A percentile compares a stretch with the other conserved stretches of the same genome.
Evolutionary conservation across 495 filamentous ascomycete species (phyloP).

Genomic region (Trichoderma orchidacearum): DNA sequence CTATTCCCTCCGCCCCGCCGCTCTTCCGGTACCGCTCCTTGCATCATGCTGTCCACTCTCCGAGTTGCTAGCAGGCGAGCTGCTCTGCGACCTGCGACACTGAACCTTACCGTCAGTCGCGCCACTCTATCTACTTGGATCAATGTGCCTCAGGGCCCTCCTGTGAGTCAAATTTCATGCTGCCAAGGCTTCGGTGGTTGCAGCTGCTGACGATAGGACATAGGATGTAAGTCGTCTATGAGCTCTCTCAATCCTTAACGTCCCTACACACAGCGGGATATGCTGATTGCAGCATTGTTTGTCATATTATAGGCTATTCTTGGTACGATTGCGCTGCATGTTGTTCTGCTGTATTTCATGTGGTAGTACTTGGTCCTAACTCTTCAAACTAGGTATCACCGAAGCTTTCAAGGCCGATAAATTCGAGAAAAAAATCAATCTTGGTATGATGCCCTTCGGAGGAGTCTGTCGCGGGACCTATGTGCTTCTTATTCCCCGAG

Average conservation of each 20-base stretch:
- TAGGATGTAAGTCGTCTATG: constrained; percentile 56
- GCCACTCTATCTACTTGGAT: constrained; percentile 58
- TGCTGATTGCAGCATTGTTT: too few species aligned
- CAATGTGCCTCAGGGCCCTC: constrained; percentile 82
- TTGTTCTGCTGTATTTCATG: background rate
- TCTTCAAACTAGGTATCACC: constrained; percentile 62
- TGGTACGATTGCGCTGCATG: constrained; percentile 28
- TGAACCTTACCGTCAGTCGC: background rate
- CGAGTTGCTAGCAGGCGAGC: background rate
- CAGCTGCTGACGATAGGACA: background rate
- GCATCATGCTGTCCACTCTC: constrained; percentile 1
- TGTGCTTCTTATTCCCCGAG: background rate
- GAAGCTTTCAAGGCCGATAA: constrained; percentile 97
- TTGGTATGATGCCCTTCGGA: constrained; percentile 45
- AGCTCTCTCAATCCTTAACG: too few species aligned
- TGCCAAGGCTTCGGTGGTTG: background rate
- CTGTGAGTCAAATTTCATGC: constrained; percentile 50
- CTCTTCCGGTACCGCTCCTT: background rate
- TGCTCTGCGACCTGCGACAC: background rate
- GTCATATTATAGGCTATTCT: constrained; percentile 72
- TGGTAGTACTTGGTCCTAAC: background rate
- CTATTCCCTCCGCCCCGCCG: background rate
- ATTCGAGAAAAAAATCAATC: constrained; percentile 90
- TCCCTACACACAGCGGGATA: too few species aligned
- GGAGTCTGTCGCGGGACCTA: too few species aligned